phyloP scores from a whole-genome alignment of 345 rosid genomes.

The Fremontodendron californicum region DNA sequence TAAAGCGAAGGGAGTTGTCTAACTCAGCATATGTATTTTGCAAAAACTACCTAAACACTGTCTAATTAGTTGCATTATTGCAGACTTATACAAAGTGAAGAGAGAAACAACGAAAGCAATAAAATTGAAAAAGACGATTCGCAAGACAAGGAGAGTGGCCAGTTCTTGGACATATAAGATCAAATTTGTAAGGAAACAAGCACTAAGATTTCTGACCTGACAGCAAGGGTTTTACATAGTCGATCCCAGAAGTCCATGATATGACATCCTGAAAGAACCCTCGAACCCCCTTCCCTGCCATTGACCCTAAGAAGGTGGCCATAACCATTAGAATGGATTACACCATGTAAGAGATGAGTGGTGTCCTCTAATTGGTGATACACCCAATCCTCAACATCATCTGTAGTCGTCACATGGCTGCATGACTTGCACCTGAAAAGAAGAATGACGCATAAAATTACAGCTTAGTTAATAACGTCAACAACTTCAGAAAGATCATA shows the following conservation, averaged over 20 bases:
- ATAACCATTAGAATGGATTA: conserved; percentile 59
- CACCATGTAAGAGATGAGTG: conserved; percentile 64
- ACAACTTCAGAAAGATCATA: not conserved
- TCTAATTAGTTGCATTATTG: not conserved
- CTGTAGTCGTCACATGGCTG: conserved; percentile 38
- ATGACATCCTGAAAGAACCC: conserved; percentile 55
- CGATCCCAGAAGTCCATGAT: conserved; percentile 75
- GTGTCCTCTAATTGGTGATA: conserved; percentile 60
- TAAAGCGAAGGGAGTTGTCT: not conserved
- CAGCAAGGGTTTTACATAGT: conserved; percentile 44
- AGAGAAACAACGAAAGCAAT: not conserved
- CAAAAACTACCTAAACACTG: not conserved
- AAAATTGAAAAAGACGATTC: not conserved
- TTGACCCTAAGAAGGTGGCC: conserved; percentile 76
- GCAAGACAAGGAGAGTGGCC: not conserved
- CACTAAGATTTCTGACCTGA: conserved; percentile 36
- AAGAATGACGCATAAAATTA: not conserved
- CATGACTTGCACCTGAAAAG: conserved; percentile 50
- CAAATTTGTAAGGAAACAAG: not conserved
- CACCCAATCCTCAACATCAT: conserved; percentile 60
- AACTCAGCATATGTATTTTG: not conserved
- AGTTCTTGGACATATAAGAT: not conserved
- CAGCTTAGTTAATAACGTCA: no score
- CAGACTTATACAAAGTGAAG: not conserved
- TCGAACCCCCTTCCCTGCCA: conserved; percentile 71